These are phyloP conservation scores for Leucocoprinus leucothites DNA, from an alignment of 768 basidiomycete genomes.

Conservation along the genomic window DNA sequence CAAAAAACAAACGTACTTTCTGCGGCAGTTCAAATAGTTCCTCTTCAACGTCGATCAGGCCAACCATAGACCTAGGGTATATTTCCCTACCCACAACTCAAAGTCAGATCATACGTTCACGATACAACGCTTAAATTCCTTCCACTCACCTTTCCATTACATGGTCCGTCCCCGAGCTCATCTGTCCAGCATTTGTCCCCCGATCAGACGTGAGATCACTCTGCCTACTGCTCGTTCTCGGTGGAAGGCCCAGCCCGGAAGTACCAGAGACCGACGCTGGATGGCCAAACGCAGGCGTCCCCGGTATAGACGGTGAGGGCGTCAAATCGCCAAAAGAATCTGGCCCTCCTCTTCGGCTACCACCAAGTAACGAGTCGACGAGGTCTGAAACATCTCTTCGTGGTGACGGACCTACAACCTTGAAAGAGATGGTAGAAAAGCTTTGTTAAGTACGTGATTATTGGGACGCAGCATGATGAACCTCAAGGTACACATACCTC, in stretches of 20 bases:
- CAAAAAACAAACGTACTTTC: slow-evolving; percentile 47
- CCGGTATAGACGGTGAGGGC: slow-evolving; percentile 68
- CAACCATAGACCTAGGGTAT: slow-evolving; percentile 63
- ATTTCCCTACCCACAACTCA: slow-evolving; percentile 41
- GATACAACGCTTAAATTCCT: slow-evolving; percentile 5
- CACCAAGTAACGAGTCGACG: slow-evolving; percentile 58
- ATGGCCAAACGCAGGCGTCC: slow-evolving; percentile 55
- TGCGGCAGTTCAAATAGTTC: slow-evolving; percentile 89
- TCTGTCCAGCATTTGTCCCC: slow-evolving; percentile 31
- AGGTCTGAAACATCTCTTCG: slow-evolving; percentile 67
- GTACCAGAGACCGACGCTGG: slow-evolving; percentile 32
- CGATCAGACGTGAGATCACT: slow-evolving; percentile 60
- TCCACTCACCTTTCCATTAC: slow-evolving; percentile 62
- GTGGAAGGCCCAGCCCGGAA: slow-evolving; percentile 39
- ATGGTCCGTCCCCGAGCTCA: slow-evolving; percentile 59
- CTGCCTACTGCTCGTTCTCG: slow-evolving; percentile 59
- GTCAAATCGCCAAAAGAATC: slow-evolving; percentile 60
- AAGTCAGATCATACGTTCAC: neutral
- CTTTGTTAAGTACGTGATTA: too few species aligned
- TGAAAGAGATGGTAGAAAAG: neutral
- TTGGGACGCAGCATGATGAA: neutral
- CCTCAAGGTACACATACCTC: slow-evolving; percentile 28
- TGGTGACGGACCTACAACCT: slow-evolving; percentile 30
- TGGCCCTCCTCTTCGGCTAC: slow-evolving; percentile 35
- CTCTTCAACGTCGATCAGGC: slow-evolving; percentile 85